Evolutionary conservation across 768 basidiomycete species (phyloP), one percentile per base, ranked within the genome.

Genomic region (Collybia sp.): DNA sequence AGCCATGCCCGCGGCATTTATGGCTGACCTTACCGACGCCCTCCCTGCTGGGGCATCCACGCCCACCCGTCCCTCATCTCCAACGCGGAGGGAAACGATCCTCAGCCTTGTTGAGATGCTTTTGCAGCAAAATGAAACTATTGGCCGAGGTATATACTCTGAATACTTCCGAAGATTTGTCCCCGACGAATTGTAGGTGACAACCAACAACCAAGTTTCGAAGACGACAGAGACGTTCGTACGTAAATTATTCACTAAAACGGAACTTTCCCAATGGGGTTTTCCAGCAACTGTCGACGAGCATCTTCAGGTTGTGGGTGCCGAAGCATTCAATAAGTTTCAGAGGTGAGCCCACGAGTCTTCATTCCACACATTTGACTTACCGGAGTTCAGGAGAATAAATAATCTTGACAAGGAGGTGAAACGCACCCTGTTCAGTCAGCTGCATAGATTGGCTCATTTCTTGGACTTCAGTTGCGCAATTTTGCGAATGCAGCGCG

Each of bases 401-500:
- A 77, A 77, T 43, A 77, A 74, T 48, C 66, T 86, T 10, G 85
- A 87, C 61, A 78, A 76, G 61, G 82, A 86, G 69, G 81, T 81
- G 52, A 12, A 61, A 46, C 18, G 25, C 39, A 18, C 25, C 4
- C 8, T 25, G 3, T 3, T 25, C 8, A 25, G 25, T 4, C 25
- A 8, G 25, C 8, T 25, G 8, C 25, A 25, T 8, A 25, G 25
- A 8, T 25, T 25, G 25, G 25, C 25, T 25, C 25, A 25, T 25
- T 25, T 25, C 25, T 35, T 42, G 33, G 44, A 20, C n/a, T 30
- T n/a, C 43, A 88, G 82, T 73, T 89, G 12, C 76, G 84, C 39
- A 85, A 83, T 59, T 88, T 88, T 58, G 79, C 83, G 32, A 85
- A 87, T 53, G 84, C 86, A 11, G 77, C 84, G 16, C 79, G 85